Evolutionary conservation across 305 asterid species (phyloP).

Genomic region (Lippia alba): DNA sequence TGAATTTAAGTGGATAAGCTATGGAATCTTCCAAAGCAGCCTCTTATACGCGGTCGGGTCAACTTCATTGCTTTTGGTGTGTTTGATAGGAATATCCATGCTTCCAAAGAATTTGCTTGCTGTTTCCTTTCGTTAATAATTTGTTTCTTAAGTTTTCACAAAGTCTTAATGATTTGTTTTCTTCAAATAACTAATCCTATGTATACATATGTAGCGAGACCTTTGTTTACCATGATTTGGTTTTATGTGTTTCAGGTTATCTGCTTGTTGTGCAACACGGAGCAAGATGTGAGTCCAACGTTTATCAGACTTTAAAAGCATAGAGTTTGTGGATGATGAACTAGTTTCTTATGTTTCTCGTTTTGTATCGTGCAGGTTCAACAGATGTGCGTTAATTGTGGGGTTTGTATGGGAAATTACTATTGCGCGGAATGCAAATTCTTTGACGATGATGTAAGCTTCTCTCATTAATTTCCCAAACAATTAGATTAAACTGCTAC

Average conservation of each 20-base stretch:
- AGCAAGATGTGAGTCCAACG: conserved; percentile 70
- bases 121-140: background rate
- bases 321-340: conserved; percentile 18
- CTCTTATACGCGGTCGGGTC: conserved; percentile 16
- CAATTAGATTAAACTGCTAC: background rate
- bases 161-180: background rate
- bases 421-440: conserved; percentile 74
- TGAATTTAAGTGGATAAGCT: conserved; percentile 31
- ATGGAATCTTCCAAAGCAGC: conserved; percentile 20
- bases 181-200: background rate
- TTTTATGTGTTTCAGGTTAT: conserved; percentile 51
- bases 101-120: background rate
- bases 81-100: background rate
- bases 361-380: conserved; percentile 55
- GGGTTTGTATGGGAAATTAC: conserved; percentile 71
- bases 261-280: conserved; percentile 67
- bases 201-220: background rate
- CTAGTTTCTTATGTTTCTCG: conserved; percentile 5
- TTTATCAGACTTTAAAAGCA: background rate
- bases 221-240: conserved; percentile 17
- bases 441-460: conserved; percentile 78
- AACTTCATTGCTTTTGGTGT: background rate
- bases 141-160: too few relatives aligned
- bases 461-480: conserved; percentile 1
- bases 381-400: conserved; percentile 62